Base-by-base conservation (phyloP, 2,329 filamentous ascomycete genomes). In the Colletotrichum lentis region DNA sequence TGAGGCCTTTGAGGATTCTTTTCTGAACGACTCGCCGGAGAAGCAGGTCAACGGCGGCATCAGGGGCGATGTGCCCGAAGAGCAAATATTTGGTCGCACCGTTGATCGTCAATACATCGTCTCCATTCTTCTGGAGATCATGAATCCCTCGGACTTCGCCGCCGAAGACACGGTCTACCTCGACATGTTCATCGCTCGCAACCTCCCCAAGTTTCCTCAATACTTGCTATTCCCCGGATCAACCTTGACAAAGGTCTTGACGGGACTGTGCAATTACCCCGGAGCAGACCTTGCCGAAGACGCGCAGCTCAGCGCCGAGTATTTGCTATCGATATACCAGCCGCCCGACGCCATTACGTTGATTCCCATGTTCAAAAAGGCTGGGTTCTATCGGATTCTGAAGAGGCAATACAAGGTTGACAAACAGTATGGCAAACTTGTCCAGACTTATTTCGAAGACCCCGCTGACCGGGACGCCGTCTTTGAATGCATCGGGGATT, bases 161-260 rank as follows among this genome's bases (percentile, higher is more conserved):
- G 80, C 89, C 0, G 88, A 91, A 69, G 94, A 98, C 75, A 94
- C 92, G 14, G 92, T 99, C 64, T 99, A 97, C 78, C 86, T 99
- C 52, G 94, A 99, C 79, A 99, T 99, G 94, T 99, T 99, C 75
- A 91, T 99, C 76, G 95, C 96, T 20, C 89, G 96, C 64, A 99
- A 97, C 76, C 81, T 99, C 57, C 93, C 96, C 3, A 99, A 99
- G 77, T 99, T 97, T 75, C 94, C 94, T 1, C 95, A 98, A 76
- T 97, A 97, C 74, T 90, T 99, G 58, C 86, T 98, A 12, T 88
- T 99, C 54, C 92, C 95, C 0, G 96, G 94, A 20, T 94, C 92
- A 2, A 91, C 92, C 1, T 84, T 99, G 0, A 92, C 94, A 67
- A 90, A 89, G 67, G 90, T 97, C 11, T 84, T 99, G 31, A 84